Evolutionary conservation across 2,329 filamentous ascomycete species (phyloP), one percentile per base, ranked within the genome.

Genomic region (Fusarium sp.): DNA sequence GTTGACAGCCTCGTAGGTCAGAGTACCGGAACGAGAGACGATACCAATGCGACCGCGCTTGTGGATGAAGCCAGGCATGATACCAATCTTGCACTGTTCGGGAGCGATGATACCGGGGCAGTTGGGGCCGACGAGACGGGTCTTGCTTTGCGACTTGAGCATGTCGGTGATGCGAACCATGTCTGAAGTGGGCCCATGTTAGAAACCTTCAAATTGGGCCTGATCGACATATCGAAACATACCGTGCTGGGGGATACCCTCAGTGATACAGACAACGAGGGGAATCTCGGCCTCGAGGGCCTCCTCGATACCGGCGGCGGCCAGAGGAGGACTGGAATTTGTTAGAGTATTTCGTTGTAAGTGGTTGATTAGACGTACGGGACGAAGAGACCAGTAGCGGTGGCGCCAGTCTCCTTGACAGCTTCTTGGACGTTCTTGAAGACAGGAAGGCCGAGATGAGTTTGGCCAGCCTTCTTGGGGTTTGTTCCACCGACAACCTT

Each of bases 21-120:
- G 91, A 75, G 96, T 99, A 78, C 96, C 96, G 79, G 96, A 98
- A 77, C 96, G 93, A 76, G 94, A 98, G 83, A 99, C 96, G 82
- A 99, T 98, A 79, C 96, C 96, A 80, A 99, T 94, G 82, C 96
- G 94, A 77, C 96, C 96, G 83, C 94, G 94, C 90, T 98, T 98
- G 91, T 99, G 96, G 86, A 99, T 98, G 88, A 98, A 98, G 77
- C 96, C 96, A 72, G 96, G 81, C 96, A 99, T 98, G 86, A 99
- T 99, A 80, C 96, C 96, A 79, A 99, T 98, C 88, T 99, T 99
- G 90, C 96, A 99, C 89, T 97, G 95, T 76, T 95, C 96, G 65
- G 89, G 89, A 57, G 88, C 95, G 83, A 98, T 98, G 84, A 98
- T 95, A 81, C 95, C 96, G 71, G 96, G 96, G 87, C 96, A 99